Evolutionary conservation across 1,284 basidiomycete genomes (phyloP).

Genomic region (Apiotrichum mycotoxinovorans): DNA sequence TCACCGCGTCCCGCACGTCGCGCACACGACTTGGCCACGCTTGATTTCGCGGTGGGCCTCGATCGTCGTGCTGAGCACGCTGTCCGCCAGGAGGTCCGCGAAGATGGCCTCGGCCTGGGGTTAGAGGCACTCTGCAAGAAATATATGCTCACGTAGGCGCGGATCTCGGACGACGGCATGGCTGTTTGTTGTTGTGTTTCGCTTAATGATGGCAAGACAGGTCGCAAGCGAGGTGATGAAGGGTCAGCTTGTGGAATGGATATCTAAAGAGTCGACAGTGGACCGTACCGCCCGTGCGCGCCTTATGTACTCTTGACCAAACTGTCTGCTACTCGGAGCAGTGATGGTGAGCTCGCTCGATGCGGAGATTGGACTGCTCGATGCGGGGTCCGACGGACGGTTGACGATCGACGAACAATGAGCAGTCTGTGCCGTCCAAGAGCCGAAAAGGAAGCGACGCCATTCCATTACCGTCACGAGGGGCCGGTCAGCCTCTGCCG

Average conservation of each 20-base stretch:
- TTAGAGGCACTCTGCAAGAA: not conserved
- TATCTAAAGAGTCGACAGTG: too few relatives aligned
- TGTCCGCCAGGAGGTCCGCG: slow-evolving; percentile 37
- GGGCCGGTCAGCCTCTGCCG: too few relatives aligned
- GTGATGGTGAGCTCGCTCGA: not conserved
- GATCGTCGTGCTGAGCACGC: slow-evolving; percentile 35
- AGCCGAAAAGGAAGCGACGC: too few relatives aligned
- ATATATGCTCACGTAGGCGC: slow-evolving; percentile 13
- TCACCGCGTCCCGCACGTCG: slow-evolving; percentile 38
- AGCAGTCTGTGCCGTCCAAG: too few relatives aligned
- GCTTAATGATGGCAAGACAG: not conserved
- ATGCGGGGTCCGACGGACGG: not conserved
- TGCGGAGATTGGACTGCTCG: not conserved
- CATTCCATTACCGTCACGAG: too few relatives aligned
- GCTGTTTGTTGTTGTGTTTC: not conserved
- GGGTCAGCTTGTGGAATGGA: too few relatives aligned
- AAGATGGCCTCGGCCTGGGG: slow-evolving; percentile 33
- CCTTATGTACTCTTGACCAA: too few relatives aligned
- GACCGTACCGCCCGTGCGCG: too few relatives aligned
- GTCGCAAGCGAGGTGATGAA: too few relatives aligned
- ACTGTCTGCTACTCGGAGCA: too few relatives aligned
- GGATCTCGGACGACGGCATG: slow-evolving; percentile 15
- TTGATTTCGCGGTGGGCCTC: slow-evolving; percentile 44
- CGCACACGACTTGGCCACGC: slow-evolving; percentile 27
- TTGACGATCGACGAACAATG: not conserved